phyloP scores from a whole-genome alignment of 768 basidiomycete genomes.

The Piloderma croceum region DNA sequence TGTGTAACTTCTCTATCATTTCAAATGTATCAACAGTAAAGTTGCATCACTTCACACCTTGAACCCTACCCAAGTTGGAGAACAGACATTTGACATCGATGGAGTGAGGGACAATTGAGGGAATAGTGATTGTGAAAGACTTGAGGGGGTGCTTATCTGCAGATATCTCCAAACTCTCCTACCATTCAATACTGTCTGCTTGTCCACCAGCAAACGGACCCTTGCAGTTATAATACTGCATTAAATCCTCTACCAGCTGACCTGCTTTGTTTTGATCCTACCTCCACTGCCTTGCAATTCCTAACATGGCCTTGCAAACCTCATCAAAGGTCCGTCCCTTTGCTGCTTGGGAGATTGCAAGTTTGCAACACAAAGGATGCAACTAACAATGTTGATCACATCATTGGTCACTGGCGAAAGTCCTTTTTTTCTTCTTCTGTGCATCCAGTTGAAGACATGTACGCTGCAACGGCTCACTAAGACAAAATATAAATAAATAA shows the following conservation, averaged over 20 bases:
- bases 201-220: conserved; percentile 19
- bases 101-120: conserved; percentile 18
- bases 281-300: conserved; percentile 20
- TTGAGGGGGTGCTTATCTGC: conserved; percentile 10
- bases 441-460: conserved; percentile 13
- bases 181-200: conserved; percentile 20
- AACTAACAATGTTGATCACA: conserved; percentile 21
- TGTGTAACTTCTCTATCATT: conserved; percentile 10
- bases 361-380: conserved; percentile 30
- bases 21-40: conserved; percentile 11
- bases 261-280: conserved; percentile 18
- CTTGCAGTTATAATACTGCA: conserved; percentile 17
- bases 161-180: conserved; percentile 17
- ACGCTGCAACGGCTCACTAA: too few relatives aligned
- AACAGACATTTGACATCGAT: conserved; percentile 20
- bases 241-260: conserved; percentile 18
- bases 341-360: conserved; percentile 23
- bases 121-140: conserved; percentile 9
- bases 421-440: conserved; percentile 10
- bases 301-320: conserved; percentile 15
- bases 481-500: too few relatives aligned
- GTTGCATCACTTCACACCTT: conserved; percentile 6
- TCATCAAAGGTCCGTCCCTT: conserved; percentile 16
- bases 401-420: conserved; percentile 18
- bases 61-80: conserved; percentile 16